A percentile compares a stretch with the other conserved stretches of the same genome.
Conservation (phyloP, 208 protist genomes). For the Leishmania amazonensis region DNA sequence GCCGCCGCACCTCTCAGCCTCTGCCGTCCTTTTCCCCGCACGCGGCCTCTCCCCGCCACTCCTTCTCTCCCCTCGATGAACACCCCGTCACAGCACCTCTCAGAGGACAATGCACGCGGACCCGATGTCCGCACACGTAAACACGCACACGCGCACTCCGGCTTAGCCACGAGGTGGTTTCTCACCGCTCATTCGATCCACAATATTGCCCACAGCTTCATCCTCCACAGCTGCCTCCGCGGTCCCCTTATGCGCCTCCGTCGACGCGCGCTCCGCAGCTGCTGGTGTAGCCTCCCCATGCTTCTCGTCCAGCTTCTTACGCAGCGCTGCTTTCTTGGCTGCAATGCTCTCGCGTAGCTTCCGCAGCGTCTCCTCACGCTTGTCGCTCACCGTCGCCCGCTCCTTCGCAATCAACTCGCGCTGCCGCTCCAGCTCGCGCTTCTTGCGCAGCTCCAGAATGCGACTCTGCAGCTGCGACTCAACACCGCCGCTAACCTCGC, state of each 20-base stretch:
- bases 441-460: constrained; percentile 86
- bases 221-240: constrained; percentile 5
- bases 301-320: constrained; percentile 54
- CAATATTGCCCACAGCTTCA: constrained; percentile 39
- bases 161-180: neutral
- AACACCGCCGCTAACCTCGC: constrained; percentile 64
- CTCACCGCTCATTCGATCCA: constrained; percentile 41
- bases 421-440: constrained; percentile 82
- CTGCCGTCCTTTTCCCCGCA: neutral
- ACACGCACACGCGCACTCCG: constrained; percentile 1
- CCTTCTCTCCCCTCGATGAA: neutral
- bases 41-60: neutral
- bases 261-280: constrained; percentile 1
- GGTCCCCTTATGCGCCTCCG: neutral
- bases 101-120: neutral
- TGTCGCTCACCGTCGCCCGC: constrained; percentile 52
- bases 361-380: constrained; percentile 72
- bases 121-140: neutral
- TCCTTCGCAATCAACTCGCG: constrained; percentile 69
- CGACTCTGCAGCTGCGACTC: constrained; percentile 83
- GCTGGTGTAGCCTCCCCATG: constrained; percentile 11
- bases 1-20: neutral
- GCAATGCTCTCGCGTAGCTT: constrained; percentile 82
- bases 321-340: constrained; percentile 77
- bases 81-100: neutral